phyloP scores from a whole-genome alignment of 306 rosid genomes.

The Sesbania bispinosa region DNA sequence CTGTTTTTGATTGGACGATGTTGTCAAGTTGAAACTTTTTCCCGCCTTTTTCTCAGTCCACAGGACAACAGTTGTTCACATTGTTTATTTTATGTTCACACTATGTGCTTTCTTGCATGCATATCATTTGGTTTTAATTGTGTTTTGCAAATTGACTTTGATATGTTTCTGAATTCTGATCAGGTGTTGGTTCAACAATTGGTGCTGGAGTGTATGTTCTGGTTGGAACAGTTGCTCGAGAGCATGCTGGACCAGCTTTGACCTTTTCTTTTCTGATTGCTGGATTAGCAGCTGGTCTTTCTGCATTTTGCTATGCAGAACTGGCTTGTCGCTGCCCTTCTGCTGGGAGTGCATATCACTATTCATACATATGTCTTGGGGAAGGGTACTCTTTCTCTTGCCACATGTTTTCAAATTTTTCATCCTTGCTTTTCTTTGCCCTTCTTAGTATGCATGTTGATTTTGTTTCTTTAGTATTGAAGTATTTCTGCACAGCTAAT shows the following conservation, averaged over 20 bases:
- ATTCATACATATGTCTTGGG: constrained; percentile 87
- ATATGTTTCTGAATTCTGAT: neutral
- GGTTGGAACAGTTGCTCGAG: constrained; percentile 95
- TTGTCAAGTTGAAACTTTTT: constrained; percentile 1
- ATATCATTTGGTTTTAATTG: neutral
- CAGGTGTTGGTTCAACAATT: constrained; percentile 94
- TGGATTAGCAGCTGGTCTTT: constrained; percentile 89
- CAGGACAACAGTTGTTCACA: neutral
- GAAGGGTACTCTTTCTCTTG: constrained; percentile 64
- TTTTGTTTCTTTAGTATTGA: neutral
- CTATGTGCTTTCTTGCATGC: neutral
- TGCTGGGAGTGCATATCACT: constrained; percentile 99
- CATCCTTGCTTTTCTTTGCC: neutral
- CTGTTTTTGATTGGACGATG: constrained; percentile 9
- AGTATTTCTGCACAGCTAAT: neutral
- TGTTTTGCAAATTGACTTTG: neutral
- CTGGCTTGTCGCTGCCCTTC: constrained; percentile 94
- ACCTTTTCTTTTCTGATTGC: constrained; percentile 78
- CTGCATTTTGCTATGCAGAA: constrained; percentile 97
- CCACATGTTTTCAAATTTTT: neutral
- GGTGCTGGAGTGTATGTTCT: constrained; percentile 98
- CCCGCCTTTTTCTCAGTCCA: neutral
- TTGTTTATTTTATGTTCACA: neutral
- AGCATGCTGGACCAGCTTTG: constrained; percentile 86
- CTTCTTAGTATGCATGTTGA: neutral